Base-by-base conservation (phyloP, 179 eudicot genomes). In the Vitellaria paradoxa region DNA sequence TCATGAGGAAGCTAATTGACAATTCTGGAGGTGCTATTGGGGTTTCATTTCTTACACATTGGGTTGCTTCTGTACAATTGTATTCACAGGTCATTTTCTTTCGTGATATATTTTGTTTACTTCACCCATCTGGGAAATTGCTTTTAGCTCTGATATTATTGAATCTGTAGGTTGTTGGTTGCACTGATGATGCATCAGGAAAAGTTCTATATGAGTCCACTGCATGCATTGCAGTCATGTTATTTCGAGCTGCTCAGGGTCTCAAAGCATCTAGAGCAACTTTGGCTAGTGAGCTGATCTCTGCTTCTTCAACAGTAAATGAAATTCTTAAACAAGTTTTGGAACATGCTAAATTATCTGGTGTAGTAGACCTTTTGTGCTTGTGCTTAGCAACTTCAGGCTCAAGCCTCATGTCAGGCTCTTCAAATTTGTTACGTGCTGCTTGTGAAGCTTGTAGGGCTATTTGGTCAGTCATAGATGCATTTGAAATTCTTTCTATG, bases 361-460 rank as follows among this genome's bases (percentile, higher is more conserved):
- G 90, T 64, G 77, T 96, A 68, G 92, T 85, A 57, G 90, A 89
- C 76, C 87, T 85, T 67, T 80, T 96, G 55, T 89, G 92, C 76
- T 77, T 74, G 76, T 89, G 92, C 87, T 81, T 96, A 79, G 91
- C 86, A 77, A 87, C 86, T 47, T 92, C 91, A 57, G 98, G 99
- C 77, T 81, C 91, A 78, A 86, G 96, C 80, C 91, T 90, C 82
- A 88, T 92, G 73, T 91, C 98, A 37, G 96, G 97, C 79, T 96
- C 97, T 73, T 81, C 92, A 81, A 86, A 82, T 83, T 83, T 96
- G 77, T 86, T 91, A 78, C 91, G 94, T 77, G 94, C 91, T 86
- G 97, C 97, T 82, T 88, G 91, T 73, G 99, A 96, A 84, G 91
- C 92, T 55, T 96, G 96, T 79, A 88, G 79, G 88, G 95, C 94